Conservation (phyloP, 2,329 filamentous ascomycete species). For the Parastagonospora avenae region DNA sequence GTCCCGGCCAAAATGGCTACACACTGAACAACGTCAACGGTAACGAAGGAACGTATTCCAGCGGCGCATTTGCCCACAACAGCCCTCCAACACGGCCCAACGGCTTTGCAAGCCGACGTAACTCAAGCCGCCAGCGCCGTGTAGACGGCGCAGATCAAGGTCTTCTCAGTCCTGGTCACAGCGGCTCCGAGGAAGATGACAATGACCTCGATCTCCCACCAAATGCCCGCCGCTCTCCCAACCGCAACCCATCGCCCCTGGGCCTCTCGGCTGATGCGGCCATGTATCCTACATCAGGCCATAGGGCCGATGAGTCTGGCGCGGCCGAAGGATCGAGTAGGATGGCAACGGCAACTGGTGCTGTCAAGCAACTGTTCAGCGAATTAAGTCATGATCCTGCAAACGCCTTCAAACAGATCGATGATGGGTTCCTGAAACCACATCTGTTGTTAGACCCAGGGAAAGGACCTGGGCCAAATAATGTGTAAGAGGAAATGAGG, state of each 20-base stretch:
- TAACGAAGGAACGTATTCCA: constrained; percentile 63
- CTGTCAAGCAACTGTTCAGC: constrained; percentile 79
- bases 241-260: constrained; percentile 40
- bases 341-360: constrained; percentile 72
- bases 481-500: constrained; percentile 33
- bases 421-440: constrained; percentile 96
- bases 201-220: constrained; percentile 66
- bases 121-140: constrained; percentile 56
- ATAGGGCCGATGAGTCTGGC: constrained; percentile 17
- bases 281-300: constrained; percentile 50
- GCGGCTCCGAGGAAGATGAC: constrained; percentile 57
- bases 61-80: constrained; percentile 59
- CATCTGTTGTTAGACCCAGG: constrained; percentile 77
- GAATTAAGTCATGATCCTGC: constrained; percentile 83
- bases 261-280: constrained; percentile 21
- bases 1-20: constrained; percentile 59
- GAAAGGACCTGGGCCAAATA: constrained; percentile 42
- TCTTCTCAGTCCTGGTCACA: constrained; percentile 57
- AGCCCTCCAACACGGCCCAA: constrained; percentile 52
- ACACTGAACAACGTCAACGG: constrained; percentile 57
- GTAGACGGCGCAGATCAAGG: constrained; percentile 59
- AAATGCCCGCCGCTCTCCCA: constrained; percentile 56
- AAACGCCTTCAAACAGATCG: constrained; percentile 86
- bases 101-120: constrained; percentile 56
- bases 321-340: constrained; percentile 30